Conservation (phyloP, 352 stramenopile species). For the Phytopythium kandeliae region DNA sequence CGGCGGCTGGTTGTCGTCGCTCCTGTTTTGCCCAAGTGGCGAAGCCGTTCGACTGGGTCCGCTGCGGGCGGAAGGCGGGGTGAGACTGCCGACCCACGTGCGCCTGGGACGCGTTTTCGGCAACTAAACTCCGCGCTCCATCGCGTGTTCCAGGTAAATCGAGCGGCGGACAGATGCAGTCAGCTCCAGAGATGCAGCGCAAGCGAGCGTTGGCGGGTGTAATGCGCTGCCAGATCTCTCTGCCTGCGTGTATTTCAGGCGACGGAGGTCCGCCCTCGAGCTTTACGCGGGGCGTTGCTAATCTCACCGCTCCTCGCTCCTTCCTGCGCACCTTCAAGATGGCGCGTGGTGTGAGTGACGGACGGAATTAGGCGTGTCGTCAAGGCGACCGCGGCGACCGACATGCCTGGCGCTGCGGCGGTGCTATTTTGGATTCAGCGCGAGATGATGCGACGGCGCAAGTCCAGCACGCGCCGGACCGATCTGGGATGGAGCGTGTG, state of each 20-base stretch:
- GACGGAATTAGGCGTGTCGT: neutral
- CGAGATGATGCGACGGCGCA: neutral
- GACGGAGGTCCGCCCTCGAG: too few species aligned
- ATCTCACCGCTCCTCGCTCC: neutral
- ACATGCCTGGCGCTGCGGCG: neutral
- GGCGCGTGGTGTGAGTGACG: neutral
- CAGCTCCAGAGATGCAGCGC: neutral
- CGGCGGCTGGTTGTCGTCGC: neutral
- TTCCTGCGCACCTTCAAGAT: neutral
- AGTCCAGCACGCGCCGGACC: neutral
- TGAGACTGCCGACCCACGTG: conserved; percentile 21
- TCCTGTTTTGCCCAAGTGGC: neutral
- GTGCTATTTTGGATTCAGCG: neutral
- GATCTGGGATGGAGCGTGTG: conserved; percentile 2
- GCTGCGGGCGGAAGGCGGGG: too few species aligned
- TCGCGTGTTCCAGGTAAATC: neutral
- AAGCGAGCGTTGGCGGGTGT: neutral
- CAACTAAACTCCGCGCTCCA: conserved; percentile 11
- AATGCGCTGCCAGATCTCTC: neutral
- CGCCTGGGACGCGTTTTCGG: conserved; percentile 11
- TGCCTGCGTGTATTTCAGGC: too few species aligned
- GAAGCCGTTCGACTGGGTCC: neutral
- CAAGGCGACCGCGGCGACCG: too few species aligned
- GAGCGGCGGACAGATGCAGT: neutral
- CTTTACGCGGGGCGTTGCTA: conserved; percentile 5